Evolutionary conservation across 495 filamentous ascomycete genomes (phyloP).

Genomic region (Podospora bellae-mahoneyi): DNA sequence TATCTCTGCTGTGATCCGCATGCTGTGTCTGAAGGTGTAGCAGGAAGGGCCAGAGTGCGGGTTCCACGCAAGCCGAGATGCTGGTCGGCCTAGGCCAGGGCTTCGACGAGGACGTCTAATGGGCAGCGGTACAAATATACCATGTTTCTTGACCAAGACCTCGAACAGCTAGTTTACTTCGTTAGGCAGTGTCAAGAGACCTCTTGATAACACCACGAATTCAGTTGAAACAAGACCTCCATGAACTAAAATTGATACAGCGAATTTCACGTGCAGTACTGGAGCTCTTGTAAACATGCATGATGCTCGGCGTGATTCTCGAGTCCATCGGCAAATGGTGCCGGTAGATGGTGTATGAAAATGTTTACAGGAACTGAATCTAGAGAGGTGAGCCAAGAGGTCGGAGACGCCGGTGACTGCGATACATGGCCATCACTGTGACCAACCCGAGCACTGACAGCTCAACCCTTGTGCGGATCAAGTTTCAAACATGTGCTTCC

Average conservation of each 20-base stretch:
- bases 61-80: neutral
- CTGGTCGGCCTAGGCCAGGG: neutral
- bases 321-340: neutral
- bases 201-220: neutral
- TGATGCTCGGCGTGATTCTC: neutral
- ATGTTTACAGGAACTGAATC: neutral
- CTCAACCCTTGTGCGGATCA: neutral
- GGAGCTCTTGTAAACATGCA: neutral
- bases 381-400: neutral
- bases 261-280: neutral
- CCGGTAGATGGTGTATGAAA: neutral
- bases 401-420: neutral
- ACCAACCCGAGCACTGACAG: neutral
- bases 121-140: neutral
- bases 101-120: neutral
- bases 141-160: neutral
- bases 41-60: neutral
- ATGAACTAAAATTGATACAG: neutral
- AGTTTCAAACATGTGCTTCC: slow-evolving; percentile 1
- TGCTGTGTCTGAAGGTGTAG: neutral
- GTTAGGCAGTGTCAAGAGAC: neutral
- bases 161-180: neutral
- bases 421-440: neutral
- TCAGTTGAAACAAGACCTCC: neutral
- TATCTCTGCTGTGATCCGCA: slow-evolving; percentile 1